Evolutionary conservation across 2,329 filamentous ascomycete genomes (phyloP), one percentile per base, ranked within the genome.

Genomic region (Aaosphaeria pasadenensis): DNA sequence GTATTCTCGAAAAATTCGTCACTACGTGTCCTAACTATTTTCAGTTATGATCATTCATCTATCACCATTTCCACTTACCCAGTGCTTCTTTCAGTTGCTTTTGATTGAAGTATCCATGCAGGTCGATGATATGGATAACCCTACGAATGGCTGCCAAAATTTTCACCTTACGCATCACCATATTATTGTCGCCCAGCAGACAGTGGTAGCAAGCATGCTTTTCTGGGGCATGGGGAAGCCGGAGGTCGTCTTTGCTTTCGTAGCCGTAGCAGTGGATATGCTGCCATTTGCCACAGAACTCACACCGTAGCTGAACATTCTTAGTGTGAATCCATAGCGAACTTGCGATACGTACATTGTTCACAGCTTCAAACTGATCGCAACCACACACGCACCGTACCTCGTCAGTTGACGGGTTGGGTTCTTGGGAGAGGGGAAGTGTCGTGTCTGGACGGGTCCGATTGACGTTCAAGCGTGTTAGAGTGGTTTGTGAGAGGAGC

Each of bases 201-300:
- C 76, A 79, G 30, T 59, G 57, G 52, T 77, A 78, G 60, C 76
- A 79, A 11, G 67, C 65, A 55, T 79, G 74, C n/a, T 64, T 50
- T 30, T 66, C 57, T 31, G 73, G 71, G 7, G 33, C 7, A 9
- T n/a, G 9, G n/a, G 33, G n/a, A 17, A 77, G 51, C 31, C 69
- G 67, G 7, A 61, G 56, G 52, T 77, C 74, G n/a, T 64, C 51
- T 2, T 47, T 36, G 30, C 53, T 60, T 6, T 57, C 55, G 52
- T 72, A 77, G 5, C 76, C 76, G 49, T 77, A 77, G 56, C 76
- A 79, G 36, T 67, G 55, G 29, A 70, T 46, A 60, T 79, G 76
- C 51, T 79, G 76, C 56, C 68, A 72, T 7, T 63, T 72, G 35
- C 64, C 54, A 53, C 76, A 79, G 50, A 71, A 75, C 9, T 55